A percentile compares a stretch with the other conserved stretches of the same genome.
phyloP scores from a whole-genome alignment of 352 stramenopile genomes.

The Phytophthora syringae region DNA sequence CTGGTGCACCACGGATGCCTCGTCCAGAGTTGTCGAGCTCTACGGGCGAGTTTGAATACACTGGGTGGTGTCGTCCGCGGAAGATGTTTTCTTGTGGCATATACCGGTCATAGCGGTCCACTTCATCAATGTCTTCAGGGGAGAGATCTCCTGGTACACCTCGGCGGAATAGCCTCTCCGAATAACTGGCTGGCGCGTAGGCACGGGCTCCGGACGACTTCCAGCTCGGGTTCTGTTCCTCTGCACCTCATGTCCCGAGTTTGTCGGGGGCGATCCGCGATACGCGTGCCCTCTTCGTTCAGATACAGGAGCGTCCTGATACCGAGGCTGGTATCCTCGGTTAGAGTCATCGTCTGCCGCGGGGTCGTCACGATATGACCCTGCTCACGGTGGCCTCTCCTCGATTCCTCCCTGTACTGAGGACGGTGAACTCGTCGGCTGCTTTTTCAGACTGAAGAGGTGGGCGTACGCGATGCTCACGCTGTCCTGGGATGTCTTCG shows the following conservation, averaged over 20 bases:
- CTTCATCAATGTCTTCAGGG: slow-evolving; percentile 8
- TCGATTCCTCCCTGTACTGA: slow-evolving; percentile 12
- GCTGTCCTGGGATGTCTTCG: slow-evolving; percentile 37
- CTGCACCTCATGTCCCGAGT: slow-evolving; percentile 11
- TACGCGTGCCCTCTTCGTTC: slow-evolving; percentile 21
- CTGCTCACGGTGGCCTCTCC: slow-evolving; percentile 19
- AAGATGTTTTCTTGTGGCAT: slow-evolving; percentile 5
- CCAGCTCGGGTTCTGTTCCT: slow-evolving; percentile 24
- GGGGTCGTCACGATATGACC: slow-evolving; percentile 8
- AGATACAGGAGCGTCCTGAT: slow-evolving; percentile 4
- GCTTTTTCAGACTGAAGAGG: slow-evolving; percentile 24
- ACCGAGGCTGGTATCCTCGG: slow-evolving; percentile 9
- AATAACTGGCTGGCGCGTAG: slow-evolving; percentile 9
- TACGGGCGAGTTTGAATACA: slow-evolving; percentile 20
- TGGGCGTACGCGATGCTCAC: slow-evolving; percentile 25
- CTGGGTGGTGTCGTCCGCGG: slow-evolving; percentile 1
- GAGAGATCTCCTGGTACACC: neutral
- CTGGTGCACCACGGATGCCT: slow-evolving; percentile 6
- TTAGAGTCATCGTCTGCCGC: slow-evolving; percentile 8
- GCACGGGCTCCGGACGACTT: slow-evolving; percentile 17
- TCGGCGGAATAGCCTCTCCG: slow-evolving; percentile 27
- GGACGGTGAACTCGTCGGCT: slow-evolving; percentile 11
- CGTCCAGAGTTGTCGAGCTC: slow-evolving; percentile 28
- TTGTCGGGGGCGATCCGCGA: slow-evolving; percentile 8
- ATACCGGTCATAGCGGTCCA: slow-evolving; percentile 11